Conservation (phyloP, 2,329 filamentous ascomycete species). For the Aureobasidium namibiae region DNA sequence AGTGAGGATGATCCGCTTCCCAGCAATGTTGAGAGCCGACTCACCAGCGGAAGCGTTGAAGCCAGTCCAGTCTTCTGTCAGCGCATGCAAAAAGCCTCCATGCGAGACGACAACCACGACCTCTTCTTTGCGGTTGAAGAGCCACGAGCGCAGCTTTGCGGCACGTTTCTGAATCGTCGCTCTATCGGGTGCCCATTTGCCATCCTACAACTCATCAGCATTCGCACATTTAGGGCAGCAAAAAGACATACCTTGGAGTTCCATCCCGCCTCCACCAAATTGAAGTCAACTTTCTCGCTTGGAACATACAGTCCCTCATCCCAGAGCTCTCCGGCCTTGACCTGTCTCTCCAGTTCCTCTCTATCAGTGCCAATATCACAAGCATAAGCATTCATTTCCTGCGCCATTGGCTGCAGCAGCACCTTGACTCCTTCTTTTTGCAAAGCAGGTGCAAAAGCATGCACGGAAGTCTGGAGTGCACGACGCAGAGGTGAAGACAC, state of each 20-base stretch:
- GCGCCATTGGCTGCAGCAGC: slow-evolving; percentile 63
- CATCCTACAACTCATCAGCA: slow-evolving; percentile 15
- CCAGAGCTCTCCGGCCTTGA: slow-evolving; percentile 28
- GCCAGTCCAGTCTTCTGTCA: slow-evolving; percentile 73
- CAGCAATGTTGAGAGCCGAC: background rate
- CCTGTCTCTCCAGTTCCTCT: background rate
- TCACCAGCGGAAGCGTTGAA: slow-evolving; percentile 18
- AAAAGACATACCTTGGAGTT: slow-evolving; percentile 48
- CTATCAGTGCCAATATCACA: slow-evolving; percentile 62
- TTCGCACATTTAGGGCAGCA: background rate
- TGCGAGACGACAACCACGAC: slow-evolving; percentile 73
- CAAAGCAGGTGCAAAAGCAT: slow-evolving; percentile 55
- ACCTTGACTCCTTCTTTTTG: slow-evolving; percentile 44
- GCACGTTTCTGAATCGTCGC: slow-evolving; percentile 55
- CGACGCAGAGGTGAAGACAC: slow-evolving; percentile 72
- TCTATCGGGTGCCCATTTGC: slow-evolving; percentile 38
- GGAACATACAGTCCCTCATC: slow-evolving; percentile 56
- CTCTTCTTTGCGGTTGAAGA: slow-evolving; percentile 47
- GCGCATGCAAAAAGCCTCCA: slow-evolving; percentile 74
- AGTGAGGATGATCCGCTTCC: background rate
- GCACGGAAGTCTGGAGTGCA: slow-evolving; percentile 69
- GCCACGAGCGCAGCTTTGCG: slow-evolving; percentile 49
- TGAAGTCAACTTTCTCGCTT: slow-evolving; percentile 54
- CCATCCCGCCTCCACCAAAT: slow-evolving; percentile 52
- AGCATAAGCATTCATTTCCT: slow-evolving; percentile 66